phyloP scores from a whole-genome alignment of 2,329 filamentous ascomycete species.

The Colletotrichum lindemuthianum region DNA sequence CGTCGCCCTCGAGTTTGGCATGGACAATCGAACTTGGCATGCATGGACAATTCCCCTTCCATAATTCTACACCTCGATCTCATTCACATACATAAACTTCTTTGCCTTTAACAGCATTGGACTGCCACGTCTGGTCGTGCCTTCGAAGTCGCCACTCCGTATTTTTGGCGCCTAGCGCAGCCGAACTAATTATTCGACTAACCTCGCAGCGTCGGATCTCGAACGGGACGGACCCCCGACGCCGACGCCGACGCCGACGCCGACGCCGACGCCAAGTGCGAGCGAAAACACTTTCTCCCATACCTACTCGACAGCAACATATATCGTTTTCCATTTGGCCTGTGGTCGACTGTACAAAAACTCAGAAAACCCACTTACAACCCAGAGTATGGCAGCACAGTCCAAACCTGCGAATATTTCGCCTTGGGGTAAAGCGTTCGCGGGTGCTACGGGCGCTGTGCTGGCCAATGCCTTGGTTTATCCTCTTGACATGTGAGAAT shows the following conservation, averaged over 20 bases:
- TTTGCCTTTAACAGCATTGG: too few species aligned
- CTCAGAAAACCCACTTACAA: neutral
- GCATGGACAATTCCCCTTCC: too few species aligned
- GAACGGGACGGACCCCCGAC: conserved; percentile 23
- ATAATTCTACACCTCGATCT: too few species aligned
- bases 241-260: conserved; percentile 42
- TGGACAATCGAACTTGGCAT: too few species aligned
- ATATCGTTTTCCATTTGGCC: neutral
- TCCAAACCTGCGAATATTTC: conserved; percentile 78
- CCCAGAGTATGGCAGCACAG: conserved; percentile 59
- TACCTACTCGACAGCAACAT: too few species aligned
- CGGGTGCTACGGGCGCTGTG: conserved; percentile 91
- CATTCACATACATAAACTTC: too few species aligned
- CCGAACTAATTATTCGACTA: too few species aligned
- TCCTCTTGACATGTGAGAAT: conserved; percentile 89
- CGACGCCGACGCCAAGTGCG: conserved; percentile 22
- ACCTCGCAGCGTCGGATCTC: conserved; percentile 13
- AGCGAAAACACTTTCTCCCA: too few species aligned
- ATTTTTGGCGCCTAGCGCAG: too few species aligned
- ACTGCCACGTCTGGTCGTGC: too few species aligned
- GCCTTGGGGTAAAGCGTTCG: conserved; percentile 92
- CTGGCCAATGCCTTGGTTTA: conserved; percentile 96
- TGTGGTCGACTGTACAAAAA: neutral
- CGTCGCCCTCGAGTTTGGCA: too few species aligned
- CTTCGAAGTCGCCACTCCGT: too few species aligned